Evolutionary conservation across 2,329 filamentous ascomycete species (phyloP).

Genomic region (Myotisia sp.): DNA sequence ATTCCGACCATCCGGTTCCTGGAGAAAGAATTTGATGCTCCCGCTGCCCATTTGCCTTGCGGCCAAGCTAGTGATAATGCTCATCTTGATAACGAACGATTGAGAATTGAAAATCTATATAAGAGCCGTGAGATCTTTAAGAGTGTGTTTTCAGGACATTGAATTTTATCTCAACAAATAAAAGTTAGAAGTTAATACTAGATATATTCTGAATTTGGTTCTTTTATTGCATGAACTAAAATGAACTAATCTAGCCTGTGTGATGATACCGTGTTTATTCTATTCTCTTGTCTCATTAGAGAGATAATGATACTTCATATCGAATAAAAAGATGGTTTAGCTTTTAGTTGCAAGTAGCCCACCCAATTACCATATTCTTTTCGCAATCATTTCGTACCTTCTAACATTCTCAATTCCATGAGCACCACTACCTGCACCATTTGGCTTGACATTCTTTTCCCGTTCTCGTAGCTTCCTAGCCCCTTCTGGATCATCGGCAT

Average conservation of each 20-base stretch:
- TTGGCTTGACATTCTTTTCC: constrained; percentile 41
- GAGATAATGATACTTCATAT: too few species aligned
- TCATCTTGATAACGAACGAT: constrained; percentile 88
- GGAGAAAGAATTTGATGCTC: constrained; percentile 84
- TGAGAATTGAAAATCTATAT: constrained; percentile 72
- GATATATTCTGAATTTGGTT: too few species aligned
- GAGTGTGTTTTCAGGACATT: constrained; percentile 60
- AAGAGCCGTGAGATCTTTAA: constrained; percentile 89
- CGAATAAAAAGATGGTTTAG: too few species aligned
- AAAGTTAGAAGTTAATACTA: too few species aligned
- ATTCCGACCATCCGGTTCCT: constrained; percentile 90
- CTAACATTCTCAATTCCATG: constrained; percentile 53
- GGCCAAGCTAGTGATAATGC: constrained; percentile 89
- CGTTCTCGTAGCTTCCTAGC: constrained; percentile 49
- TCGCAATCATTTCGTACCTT: constrained; percentile 89
- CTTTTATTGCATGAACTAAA: too few species aligned
- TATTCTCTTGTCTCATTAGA: too few species aligned
- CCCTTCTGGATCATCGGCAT: constrained; percentile 66
- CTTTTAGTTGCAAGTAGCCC: too few species aligned
- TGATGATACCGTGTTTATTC: too few species aligned
- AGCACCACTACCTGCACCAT: constrained; percentile 41
- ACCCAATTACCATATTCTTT: constrained; percentile 84
- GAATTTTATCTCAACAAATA: constrained; percentile 21
- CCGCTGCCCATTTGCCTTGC: constrained; percentile 83
- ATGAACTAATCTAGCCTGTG: too few species aligned